Evolutionary conservation across 768 basidiomycete species (phyloP).

Genomic region (Termitomyces sp.): DNA sequence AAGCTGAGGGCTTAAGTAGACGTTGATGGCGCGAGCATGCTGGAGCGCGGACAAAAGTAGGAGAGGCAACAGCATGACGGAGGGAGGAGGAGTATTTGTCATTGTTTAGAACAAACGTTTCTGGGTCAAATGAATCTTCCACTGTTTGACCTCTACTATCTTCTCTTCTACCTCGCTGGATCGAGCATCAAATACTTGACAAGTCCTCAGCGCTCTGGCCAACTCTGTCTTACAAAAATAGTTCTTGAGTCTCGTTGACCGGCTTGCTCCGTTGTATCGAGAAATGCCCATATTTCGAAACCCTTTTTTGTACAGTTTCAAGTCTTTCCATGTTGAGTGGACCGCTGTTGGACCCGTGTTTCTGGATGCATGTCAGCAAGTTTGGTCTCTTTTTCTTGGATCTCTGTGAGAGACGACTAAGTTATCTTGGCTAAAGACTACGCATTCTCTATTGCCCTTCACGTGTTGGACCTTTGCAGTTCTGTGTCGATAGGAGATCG

Average conservation of each 20-base stretch:
- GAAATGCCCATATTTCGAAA: constrained; percentile 37
- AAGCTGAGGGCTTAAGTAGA: constrained; percentile 51
- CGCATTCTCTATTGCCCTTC: constrained; percentile 33
- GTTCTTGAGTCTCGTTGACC: constrained; percentile 1
- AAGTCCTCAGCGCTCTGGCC: constrained; percentile 38
- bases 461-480: constrained; percentile 41
- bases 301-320: constrained; percentile 37
- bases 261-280: constrained; percentile 38
- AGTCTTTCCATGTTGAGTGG: constrained; percentile 37
- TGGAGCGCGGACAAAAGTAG: constrained; percentile 28
- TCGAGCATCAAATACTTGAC: constrained; percentile 39
- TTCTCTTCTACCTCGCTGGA: constrained; percentile 33
- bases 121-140: too few species aligned
- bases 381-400: constrained; percentile 36
- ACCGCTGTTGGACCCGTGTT: constrained; percentile 36
- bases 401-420: constrained; percentile 38
- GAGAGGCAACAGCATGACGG: constrained; percentile 20
- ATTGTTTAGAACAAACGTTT: constrained; percentile 19
- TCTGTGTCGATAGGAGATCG: constrained; percentile 20
- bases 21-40: constrained; percentile 44
- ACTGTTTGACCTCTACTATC: too few species aligned
- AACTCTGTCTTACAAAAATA: constrained; percentile 27
- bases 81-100: constrained; percentile 20
- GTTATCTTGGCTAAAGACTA: constrained; percentile 16
- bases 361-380: constrained; percentile 29